Conservation (phyloP, 1,284 basidiomycete species). For the Taiwanofungus camphoratus region DNA sequence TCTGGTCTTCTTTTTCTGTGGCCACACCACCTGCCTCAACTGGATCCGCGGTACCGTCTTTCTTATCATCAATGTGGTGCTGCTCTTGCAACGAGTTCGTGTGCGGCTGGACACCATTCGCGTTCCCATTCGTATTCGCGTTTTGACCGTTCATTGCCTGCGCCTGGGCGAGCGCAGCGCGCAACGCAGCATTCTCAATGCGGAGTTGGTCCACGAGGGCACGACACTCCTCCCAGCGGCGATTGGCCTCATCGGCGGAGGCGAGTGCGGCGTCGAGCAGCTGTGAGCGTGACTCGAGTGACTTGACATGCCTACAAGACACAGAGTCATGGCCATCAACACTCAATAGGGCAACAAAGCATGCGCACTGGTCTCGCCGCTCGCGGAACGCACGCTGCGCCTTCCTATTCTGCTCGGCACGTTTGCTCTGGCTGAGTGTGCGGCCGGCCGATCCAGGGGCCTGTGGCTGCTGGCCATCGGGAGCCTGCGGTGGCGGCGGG, state of each 20-base stretch:
- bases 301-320: conserved; percentile 65
- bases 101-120: conserved; percentile 8
- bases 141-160: conserved; percentile 26
- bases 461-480: conserved; percentile 25
- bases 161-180: conserved; percentile 38
- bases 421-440: conserved; percentile 67
- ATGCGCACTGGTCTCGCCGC: conserved; percentile 74
- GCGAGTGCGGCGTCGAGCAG: conserved; percentile 76
- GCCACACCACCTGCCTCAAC: too few species aligned
- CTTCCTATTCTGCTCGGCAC: conserved; percentile 83
- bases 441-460: conserved; percentile 34
- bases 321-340: conserved; percentile 6
- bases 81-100: conserved; percentile 6
- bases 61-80: conserved; percentile 8
- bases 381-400: conserved; percentile 82
- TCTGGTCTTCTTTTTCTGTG: too few species aligned
- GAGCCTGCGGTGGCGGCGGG: conserved; percentile 22
- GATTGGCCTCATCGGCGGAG: conserved; percentile 78
- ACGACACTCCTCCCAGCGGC: conserved; percentile 81
- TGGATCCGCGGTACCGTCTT: too few species aligned
- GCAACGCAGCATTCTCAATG: conserved; percentile 68
- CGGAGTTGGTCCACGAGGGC: conserved; percentile 76
- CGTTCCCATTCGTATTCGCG: conserved; percentile 10
- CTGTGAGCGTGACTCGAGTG: conserved; percentile 75
- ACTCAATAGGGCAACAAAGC: conserved; percentile 5